phyloP scores from a whole-genome alignment of 2,329 filamentous ascomycete species.

The Scedosporium boydii region DNA sequence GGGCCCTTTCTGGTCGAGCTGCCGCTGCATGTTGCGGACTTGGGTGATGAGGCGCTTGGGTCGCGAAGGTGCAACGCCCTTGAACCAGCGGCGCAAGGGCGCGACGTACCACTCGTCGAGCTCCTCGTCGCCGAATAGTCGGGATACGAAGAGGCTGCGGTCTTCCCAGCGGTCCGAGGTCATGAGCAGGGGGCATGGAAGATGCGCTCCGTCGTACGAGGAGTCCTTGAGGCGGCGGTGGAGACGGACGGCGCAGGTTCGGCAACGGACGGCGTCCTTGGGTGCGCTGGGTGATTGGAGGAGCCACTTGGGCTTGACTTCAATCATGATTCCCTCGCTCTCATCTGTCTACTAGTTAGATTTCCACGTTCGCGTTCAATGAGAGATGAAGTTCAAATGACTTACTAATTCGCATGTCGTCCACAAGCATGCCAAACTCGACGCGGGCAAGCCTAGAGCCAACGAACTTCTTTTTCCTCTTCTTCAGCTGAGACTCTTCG shows the following conservation, averaged over 20 bases:
- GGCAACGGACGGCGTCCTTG: slow-evolving; percentile 50
- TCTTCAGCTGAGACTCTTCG: slow-evolving; percentile 5
- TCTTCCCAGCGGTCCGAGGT: slow-evolving; percentile 23
- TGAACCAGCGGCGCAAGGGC: slow-evolving; percentile 9
- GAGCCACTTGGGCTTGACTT: slow-evolving; percentile 84
- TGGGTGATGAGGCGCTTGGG: slow-evolving; percentile 24
- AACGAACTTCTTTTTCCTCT: slow-evolving; percentile 33
- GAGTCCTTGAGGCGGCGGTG: slow-evolving; percentile 23
- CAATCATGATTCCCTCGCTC: slow-evolving; percentile 37
- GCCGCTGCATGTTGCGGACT: slow-evolving; percentile 26
- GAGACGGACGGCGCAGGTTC: slow-evolving; percentile 57
- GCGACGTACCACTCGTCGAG: slow-evolving; percentile 8
- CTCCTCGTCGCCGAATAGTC: slow-evolving; percentile 13
- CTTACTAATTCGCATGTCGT: slow-evolving; percentile 54
- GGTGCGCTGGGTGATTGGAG: slow-evolving; percentile 67
- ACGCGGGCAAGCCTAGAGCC: slow-evolving; percentile 38
- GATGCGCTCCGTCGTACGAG: slow-evolving; percentile 19
- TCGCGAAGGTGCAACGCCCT: slow-evolving; percentile 1
- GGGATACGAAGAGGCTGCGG: slow-evolving; percentile 25
- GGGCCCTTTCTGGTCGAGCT: slow-evolving; percentile 33
- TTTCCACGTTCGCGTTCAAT: slow-evolving; percentile 18
- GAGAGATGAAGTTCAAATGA: not conserved
- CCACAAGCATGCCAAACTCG: slow-evolving; percentile 58
- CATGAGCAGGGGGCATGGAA: slow-evolving; percentile 49
- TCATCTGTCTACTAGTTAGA: slow-evolving; percentile 13